Conservation (phyloP, 106 monocot genomes). For the Dioscorea zingiberensis region DNA sequence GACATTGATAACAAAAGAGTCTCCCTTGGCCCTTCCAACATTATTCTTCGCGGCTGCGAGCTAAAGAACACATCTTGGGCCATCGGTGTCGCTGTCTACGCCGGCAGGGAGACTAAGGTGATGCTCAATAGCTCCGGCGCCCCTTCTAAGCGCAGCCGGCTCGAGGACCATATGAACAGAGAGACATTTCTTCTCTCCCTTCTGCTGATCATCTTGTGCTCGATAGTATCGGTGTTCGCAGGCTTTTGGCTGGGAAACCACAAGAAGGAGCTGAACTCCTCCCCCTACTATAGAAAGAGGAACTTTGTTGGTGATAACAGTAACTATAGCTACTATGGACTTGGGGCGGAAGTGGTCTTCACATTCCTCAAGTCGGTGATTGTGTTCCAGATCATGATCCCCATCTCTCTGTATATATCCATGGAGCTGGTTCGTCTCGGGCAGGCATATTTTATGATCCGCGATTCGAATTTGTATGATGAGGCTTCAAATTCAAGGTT, state of each 20-base stretch:
- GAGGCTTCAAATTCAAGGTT: slow-evolving; percentile 54
- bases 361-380: slow-evolving; percentile 79
- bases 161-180: slow-evolving; percentile 55
- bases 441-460: slow-evolving; percentile 92
- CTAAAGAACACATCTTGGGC: slow-evolving; percentile 63
- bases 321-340: slow-evolving; percentile 71
- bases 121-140: slow-evolving; percentile 63
- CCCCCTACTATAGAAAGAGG: slow-evolving; percentile 54
- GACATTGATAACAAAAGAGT: slow-evolving; percentile 26
- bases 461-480: slow-evolving; percentile 69
- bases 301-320: slow-evolving; percentile 12
- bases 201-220: slow-evolving; percentile 21
- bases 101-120: slow-evolving; percentile 61
- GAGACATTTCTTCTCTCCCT: slow-evolving; percentile 34
- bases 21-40: slow-evolving; percentile 49
- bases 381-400: slow-evolving; percentile 97
- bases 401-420: slow-evolving; percentile 92
- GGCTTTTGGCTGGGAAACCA: slow-evolving; percentile 50
- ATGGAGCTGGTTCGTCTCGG: slow-evolving; percentile 95
- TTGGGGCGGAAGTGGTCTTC: slow-evolving; percentile 59
- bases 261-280: slow-evolving; percentile 30
- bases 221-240: slow-evolving; percentile 11
- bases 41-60: slow-evolving; percentile 54
- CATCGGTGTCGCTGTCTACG: slow-evolving; percentile 50
- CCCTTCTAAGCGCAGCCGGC: slow-evolving; percentile 56